A percentile compares a stretch with the other conserved stretches of the same genome.
These are phyloP conservation scores for Lichtheimia ramosa DNA, from an alignment of 371 early-diverging fungal species.

Conservation along the genomic window DNA sequence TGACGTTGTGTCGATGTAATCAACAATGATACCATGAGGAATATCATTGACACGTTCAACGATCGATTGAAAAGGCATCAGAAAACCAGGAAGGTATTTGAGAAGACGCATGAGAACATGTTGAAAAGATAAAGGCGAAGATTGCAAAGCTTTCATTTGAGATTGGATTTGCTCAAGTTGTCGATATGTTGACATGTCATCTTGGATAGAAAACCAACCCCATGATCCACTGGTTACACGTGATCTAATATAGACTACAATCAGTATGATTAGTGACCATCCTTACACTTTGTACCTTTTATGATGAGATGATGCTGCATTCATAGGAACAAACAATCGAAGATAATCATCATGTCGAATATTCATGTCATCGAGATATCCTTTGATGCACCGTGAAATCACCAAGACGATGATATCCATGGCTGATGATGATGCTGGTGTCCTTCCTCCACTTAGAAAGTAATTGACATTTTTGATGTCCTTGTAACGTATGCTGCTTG, in stretches of 20 bases:
- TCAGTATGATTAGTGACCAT: slow-evolving; percentile 18
- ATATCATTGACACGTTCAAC: slow-evolving; percentile 15
- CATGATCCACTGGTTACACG: slow-evolving; percentile 19
- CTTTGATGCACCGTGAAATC: slow-evolving; percentile 24
- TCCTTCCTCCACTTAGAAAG: slow-evolving; percentile 19
- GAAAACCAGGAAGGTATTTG: slow-evolving; percentile 13
- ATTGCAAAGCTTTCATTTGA: slow-evolving; percentile 33
- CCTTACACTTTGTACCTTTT: too few relatives aligned
- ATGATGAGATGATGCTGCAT: too few relatives aligned
- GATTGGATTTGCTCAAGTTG: slow-evolving; percentile 22
- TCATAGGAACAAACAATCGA: slow-evolving; percentile 29
- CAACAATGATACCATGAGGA: slow-evolving; percentile 39
- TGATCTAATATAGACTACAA: slow-evolving; percentile 18
- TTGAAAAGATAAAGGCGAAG: slow-evolving; percentile 16
- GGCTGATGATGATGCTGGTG: slow-evolving; percentile 14
- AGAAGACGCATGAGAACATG: slow-evolving; percentile 13
- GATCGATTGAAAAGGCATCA: neutral
- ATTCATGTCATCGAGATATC: slow-evolving; percentile 23
- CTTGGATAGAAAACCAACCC: slow-evolving; percentile 39
- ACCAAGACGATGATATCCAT: slow-evolving; percentile 41
- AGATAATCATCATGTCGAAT: slow-evolving; percentile 24
- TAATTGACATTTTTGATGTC: slow-evolving; percentile 26
- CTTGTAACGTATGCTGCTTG: slow-evolving; percentile 25
- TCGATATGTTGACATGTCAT: slow-evolving; percentile 17
- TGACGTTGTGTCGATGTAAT: slow-evolving; percentile 21